Percentiles rank a stretch among this genome's conserved stretches.
These are phyloP conservation scores for Fusarium sp. DNA, from an alignment of 2,329 filamentous ascomycete genomes.

Conservation along the genomic window DNA sequence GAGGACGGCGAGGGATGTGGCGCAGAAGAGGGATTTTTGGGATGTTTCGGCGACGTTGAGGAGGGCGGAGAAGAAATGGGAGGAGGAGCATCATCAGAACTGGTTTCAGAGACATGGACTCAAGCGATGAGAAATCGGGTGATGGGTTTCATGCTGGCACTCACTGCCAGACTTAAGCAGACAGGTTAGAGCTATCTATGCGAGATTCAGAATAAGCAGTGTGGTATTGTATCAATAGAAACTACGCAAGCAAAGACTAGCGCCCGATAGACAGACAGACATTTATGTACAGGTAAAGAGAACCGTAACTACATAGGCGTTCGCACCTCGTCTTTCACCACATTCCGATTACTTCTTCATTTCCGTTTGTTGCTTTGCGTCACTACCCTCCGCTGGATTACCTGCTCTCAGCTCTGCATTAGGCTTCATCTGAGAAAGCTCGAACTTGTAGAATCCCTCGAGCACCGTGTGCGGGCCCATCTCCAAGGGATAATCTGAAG, in stretches of 20 bases:
- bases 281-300: neutral
- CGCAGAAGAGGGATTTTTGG: conserved; percentile 46
- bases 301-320: neutral
- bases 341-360: neutral
- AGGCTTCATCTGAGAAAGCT: neutral
- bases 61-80: conserved; percentile 48
- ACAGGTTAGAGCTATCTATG: neutral
- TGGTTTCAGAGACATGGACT: conserved; percentile 44
- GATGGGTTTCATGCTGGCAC: neutral
- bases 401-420: neutral
- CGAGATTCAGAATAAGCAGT: neutral
- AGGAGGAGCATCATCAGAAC: conserved; percentile 43
- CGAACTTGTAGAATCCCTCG: neutral
- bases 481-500: neutral
- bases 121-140: neutral
- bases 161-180: neutral
- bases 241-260: neutral
- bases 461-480: neutral
- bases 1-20: conserved; percentile 44
- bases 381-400: neutral
- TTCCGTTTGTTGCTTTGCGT: neutral
- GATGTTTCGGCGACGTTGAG: conserved; percentile 46
- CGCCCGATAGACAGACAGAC: neutral
- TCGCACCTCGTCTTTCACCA: accelerated
- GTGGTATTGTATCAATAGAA: neutral